Percentiles rank a stretch among this genome's conserved stretches.
These are phyloP conservation scores for Rubus idaeus DNA, from an alignment of 306 rosid genomes.

Conservation along the genomic window DNA sequence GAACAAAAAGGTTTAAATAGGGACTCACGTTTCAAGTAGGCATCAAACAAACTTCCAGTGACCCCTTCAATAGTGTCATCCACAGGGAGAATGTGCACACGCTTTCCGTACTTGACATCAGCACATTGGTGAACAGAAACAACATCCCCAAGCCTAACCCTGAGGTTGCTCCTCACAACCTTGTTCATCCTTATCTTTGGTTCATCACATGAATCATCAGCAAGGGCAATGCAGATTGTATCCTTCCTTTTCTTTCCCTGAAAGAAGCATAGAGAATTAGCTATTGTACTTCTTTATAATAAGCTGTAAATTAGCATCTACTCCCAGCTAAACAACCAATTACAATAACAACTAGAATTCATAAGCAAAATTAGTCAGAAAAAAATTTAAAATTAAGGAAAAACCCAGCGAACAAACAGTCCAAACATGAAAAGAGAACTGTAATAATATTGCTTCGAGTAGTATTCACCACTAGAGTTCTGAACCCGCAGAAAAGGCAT, in stretches of 20 bases:
- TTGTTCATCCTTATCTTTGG: constrained; percentile 95
- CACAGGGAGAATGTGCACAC: constrained; percentile 89
- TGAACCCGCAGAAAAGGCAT: neutral
- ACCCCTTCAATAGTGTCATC: constrained; percentile 96
- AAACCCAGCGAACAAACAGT: neutral
- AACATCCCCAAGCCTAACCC: constrained; percentile 97
- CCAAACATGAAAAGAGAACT: neutral
- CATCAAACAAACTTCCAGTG: constrained; percentile 82
- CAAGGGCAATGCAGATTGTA: constrained; percentile 87
- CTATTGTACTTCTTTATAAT: neutral
- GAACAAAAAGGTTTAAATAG: neutral
- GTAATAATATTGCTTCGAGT: neutral
- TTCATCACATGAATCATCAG: constrained; percentile 84
- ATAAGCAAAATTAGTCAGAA: neutral
- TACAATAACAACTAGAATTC: neutral
- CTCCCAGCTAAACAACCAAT: neutral
- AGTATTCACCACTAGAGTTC: neutral
- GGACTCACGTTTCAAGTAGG: constrained; percentile 82
- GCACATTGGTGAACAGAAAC: constrained; percentile 92
- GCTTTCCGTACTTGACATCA: constrained; percentile 91
- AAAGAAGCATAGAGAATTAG: constrained; percentile 5
- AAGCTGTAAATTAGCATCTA: too few relatives aligned
- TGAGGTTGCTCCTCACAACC: constrained; percentile 83
- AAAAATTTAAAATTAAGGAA: too few relatives aligned
- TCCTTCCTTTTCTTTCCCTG: constrained; percentile 94